phyloP scores from a whole-genome alignment of 805 yeast genomes.

The Yueomyces sp. region DNA sequence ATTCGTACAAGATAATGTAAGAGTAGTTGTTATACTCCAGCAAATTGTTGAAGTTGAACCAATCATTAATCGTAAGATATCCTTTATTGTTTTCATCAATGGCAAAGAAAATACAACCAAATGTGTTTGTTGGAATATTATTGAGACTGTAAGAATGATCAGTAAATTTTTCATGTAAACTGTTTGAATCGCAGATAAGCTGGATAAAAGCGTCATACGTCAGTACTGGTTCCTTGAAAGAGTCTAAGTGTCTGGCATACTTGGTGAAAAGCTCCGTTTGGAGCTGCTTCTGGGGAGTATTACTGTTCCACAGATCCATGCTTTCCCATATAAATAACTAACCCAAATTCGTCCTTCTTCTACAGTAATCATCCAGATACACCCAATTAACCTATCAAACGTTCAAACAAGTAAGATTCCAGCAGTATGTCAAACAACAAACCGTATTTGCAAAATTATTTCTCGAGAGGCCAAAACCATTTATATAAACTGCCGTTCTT shows the following conservation, averaged over 20 bases:
- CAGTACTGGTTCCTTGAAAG: constrained; percentile 17
- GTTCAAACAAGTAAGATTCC: too few relatives aligned
- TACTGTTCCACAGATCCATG: neutral
- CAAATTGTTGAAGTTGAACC: constrained; percentile 53
- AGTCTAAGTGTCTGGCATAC: neutral
- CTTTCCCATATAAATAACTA: neutral
- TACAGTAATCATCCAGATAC: too few relatives aligned
- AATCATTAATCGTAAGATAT: constrained; percentile 52
- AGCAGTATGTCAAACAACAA: too few relatives aligned
- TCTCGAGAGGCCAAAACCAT: too few relatives aligned
- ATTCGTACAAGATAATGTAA: constrained; percentile 38
- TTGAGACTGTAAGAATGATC: constrained; percentile 33
- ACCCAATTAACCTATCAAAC: too few relatives aligned
- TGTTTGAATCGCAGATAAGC: constrained; percentile 23
- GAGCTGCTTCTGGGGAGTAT: constrained; percentile 1
- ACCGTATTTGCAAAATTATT: too few relatives aligned
- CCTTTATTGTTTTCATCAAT: constrained; percentile 70
- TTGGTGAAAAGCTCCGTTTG: neutral
- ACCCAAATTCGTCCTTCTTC: too few relatives aligned
- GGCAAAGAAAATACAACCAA: constrained; percentile 62
- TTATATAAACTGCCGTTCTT: too few relatives aligned
- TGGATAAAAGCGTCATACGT: constrained; percentile 25
- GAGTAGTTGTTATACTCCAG: constrained; percentile 36
- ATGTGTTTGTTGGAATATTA: constrained; percentile 42
- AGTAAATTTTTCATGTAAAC: constrained; percentile 19